A percentile compares a stretch with the other conserved stretches of the same genome.
Evolutionary conservation across 257 asterid genomes (phyloP).

Genomic region (Linderniella brevidens): DNA sequence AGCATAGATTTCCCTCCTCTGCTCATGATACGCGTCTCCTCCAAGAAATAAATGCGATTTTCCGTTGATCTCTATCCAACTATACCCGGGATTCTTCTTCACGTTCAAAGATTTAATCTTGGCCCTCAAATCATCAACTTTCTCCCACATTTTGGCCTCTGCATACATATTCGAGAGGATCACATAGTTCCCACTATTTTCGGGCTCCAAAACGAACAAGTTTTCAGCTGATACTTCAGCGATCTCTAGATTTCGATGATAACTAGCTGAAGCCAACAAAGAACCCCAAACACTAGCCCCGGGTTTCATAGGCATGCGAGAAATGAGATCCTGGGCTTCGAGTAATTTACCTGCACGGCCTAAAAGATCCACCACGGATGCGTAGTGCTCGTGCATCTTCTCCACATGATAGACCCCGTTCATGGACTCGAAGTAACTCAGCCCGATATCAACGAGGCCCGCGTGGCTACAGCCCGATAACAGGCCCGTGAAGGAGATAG

Average conservation of each 20-base stretch:
- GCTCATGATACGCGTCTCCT: constrained; percentile 41
- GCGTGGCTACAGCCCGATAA: constrained; percentile 78
- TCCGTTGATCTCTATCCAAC: constrained; percentile 65
- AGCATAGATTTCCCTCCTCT: constrained; percentile 24
- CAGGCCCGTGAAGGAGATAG: constrained; percentile 57
- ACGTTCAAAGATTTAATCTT: constrained; percentile 27
- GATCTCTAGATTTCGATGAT: constrained; percentile 57
- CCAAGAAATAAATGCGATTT: constrained; percentile 44
- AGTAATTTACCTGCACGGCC: constrained; percentile 67
- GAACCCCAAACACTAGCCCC: constrained; percentile 83
- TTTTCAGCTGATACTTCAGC: constrained; percentile 63
- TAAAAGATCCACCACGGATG: constrained; percentile 61
- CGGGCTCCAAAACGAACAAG: constrained; percentile 52
- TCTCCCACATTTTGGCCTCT: constrained; percentile 77
- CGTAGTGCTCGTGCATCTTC: constrained; percentile 52
- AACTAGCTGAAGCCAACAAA: constrained; percentile 48
- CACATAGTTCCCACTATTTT: constrained; percentile 52
- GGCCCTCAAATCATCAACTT: constrained; percentile 37
- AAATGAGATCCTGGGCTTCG: constrained; percentile 44
- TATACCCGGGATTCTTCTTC: constrained; percentile 72
- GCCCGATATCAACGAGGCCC: constrained; percentile 66
- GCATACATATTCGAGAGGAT: constrained; percentile 81
- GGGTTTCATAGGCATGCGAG: constrained; percentile 55
- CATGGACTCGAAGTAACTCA: constrained; percentile 49
- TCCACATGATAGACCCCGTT: constrained; percentile 25